Evolutionary conservation across 371 early-diverging fungal species (phyloP).

Genomic region (Dichotomocladium elegans): DNA sequence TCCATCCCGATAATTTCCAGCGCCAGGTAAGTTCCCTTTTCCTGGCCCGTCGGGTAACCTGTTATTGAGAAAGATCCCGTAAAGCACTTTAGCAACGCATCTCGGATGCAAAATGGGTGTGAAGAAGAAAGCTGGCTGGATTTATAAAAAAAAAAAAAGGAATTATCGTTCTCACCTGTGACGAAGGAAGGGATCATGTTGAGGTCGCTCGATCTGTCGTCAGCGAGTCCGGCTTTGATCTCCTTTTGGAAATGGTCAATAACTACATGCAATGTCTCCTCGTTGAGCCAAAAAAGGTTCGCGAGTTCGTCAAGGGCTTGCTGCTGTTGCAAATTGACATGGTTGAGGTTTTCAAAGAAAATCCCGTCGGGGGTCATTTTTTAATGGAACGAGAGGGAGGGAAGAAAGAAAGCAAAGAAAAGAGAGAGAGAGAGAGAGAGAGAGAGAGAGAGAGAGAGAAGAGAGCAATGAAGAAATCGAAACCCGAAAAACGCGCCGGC

Average conservation of each 20-base stretch:
- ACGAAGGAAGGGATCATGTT: conserved; percentile 53
- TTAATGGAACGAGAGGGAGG: too few species aligned
- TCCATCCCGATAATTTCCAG: conserved; percentile 90
- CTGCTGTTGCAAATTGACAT: conserved; percentile 7
- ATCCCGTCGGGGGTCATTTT: not conserved
- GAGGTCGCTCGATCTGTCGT: conserved; percentile 44
- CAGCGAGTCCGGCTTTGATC: conserved; percentile 32
- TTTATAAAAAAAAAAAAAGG: not conserved
- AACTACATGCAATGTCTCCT: conserved; percentile 16
- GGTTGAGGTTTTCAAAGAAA: not conserved
- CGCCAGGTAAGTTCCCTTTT: conserved; percentile 86
- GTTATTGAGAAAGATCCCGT: too few species aligned
- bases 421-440: too few species aligned
- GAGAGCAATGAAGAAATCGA: too few species aligned
- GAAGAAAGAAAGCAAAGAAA: not conserved
- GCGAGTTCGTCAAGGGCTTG: conserved; percentile 27
- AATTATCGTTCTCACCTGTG: conserved; percentile 25
- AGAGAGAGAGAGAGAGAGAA: too few species aligned
- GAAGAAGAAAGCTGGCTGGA: too few species aligned
- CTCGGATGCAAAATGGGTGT: too few species aligned
- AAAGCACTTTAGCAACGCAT: too few species aligned
- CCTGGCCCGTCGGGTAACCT: conserved; percentile 79
- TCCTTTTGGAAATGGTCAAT: conserved; percentile 30
- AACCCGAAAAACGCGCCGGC: too few species aligned
- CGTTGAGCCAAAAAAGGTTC: conserved; percentile 24